Base-by-base conservation (phyloP, 2,329 filamentous ascomycete species). In the Aspergillus eucalypticola region DNA sequence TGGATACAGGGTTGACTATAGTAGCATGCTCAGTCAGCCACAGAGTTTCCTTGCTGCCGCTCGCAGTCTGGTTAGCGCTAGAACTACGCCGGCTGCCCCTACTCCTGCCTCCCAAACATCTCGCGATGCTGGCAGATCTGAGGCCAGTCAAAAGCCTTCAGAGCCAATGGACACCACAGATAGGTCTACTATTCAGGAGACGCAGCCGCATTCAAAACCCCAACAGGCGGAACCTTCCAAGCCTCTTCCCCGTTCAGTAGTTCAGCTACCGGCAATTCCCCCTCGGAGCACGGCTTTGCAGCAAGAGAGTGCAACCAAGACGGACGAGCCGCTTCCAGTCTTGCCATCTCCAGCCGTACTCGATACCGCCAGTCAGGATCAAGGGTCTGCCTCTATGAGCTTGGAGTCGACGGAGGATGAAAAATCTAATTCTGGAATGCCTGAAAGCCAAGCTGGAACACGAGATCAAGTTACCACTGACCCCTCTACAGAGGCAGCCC, bases 21-120 rank as follows among this genome's bases (percentile, higher is more conserved):
- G 56, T 32, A 49, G 35, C 46, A 44, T 56, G 27, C 57, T 69
- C 23, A 63, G 64, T 46, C 49, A 53, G 27, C 63, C 67, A 48
- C 60, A 63, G 27, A 50, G 49, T 32, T 69, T 69, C 32, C 46
- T 68, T 17, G 58, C 58, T 25, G 60, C 23, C 21, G 64, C 65
- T 56, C 62, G 66, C 46, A 56, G 42, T 17, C 11, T 64, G 6
- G 32, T 59, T 41, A 53, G 21, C 13, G 42, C 56, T 29, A 62
- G 41, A 38, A 27, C 56, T 54, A n/a, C 46, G n/a, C 17, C 25
- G 35, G 21, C 32, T 38, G n/a, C 54, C 27, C 29, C 39, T 55
- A 27, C 38, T 38, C 19, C 44, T 21, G 15, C 29, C 10, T 23
- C 38, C 8, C n/a, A 49, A 39, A 41, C 13, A 8, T 56, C 60